These are phyloP conservation scores for Trichoderma simmonsii DNA, from an alignment of 2,329 filamentous ascomycete genomes.

Conservation along the genomic window DNA sequence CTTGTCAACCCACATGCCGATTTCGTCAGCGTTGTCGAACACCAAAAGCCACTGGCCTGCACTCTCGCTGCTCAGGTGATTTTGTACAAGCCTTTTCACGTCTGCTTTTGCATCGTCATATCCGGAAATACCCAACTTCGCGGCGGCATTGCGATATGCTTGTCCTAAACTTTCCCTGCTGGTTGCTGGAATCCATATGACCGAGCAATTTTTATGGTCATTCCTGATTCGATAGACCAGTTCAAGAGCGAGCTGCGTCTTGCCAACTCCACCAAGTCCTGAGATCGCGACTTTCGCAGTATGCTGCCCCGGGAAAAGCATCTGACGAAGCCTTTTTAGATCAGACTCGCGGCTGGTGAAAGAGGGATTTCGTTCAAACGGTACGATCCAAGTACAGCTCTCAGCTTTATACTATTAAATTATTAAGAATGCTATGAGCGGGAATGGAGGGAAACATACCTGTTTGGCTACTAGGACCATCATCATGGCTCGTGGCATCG, in stretches of 20 bases:
- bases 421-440: background rate
- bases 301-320: background rate
- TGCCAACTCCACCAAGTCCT: slow-evolving; percentile 34
- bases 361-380: background rate
- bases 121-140: slow-evolving; percentile 27
- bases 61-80: slow-evolving; percentile 28
- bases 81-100: slow-evolving; percentile 36
- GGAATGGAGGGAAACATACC: background rate
- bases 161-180: slow-evolving; percentile 32
- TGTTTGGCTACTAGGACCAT: background rate
- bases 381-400: background rate
- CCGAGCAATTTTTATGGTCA: slow-evolving; percentile 29
- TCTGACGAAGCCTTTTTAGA: background rate
- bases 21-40: slow-evolving; percentile 45
- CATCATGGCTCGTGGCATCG: background rate
- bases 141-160: slow-evolving; percentile 34
- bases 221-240: slow-evolving; percentile 29
- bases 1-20: slow-evolving; percentile 28
- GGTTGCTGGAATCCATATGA: slow-evolving; percentile 41
- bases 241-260: slow-evolving; percentile 38
- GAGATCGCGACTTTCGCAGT: background rate
- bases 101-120: slow-evolving; percentile 35
- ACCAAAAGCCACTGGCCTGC: slow-evolving; percentile 40
- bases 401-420: background rate
- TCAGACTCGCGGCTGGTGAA: background rate